Conservation (phyloP, 148 eudicot species). For the Dianthus caryophyllus region DNA sequence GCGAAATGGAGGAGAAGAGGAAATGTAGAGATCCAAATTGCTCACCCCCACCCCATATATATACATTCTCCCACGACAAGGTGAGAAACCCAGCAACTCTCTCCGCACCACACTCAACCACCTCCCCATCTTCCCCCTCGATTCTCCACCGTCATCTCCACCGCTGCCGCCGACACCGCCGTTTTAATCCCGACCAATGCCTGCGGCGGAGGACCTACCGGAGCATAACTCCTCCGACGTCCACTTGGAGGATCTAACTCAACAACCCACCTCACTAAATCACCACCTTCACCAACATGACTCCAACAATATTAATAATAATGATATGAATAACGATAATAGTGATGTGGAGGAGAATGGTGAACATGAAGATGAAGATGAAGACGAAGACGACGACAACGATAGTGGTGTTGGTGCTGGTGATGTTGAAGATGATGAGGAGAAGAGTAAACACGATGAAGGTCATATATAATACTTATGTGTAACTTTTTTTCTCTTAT, state of each 20-base stretch:
- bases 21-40: no score
- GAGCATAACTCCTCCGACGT: constrained; percentile 5
- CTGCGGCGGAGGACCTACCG: constrained; percentile 44
- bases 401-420: background rate
- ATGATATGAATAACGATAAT: background rate
- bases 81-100: constrained; percentile 9
- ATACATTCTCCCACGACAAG: constrained; percentile 23
- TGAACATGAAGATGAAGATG: background rate
- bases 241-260: constrained; percentile 26
- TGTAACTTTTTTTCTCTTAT: background rate
- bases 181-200: constrained; percentile 32
- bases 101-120: constrained; percentile 28
- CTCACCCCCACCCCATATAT: no score
- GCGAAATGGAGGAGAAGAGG: no score
- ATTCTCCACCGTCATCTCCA: background rate
- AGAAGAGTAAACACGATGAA: background rate
- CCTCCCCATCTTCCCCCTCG: constrained; percentile 8
- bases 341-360: constrained; percentile 4
- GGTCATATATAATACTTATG: background rate
- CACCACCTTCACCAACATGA: constrained; percentile 17
- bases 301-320: background rate
- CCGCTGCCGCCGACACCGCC: constrained; percentile 14
- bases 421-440: background rate
- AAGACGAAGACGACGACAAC: background rate
- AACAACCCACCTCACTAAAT: constrained; percentile 14